Percentiles rank a stretch among this genome's conserved stretches.
phyloP scores from a whole-genome alignment of 306 rosid species.

The Corylus avellana region DNA sequence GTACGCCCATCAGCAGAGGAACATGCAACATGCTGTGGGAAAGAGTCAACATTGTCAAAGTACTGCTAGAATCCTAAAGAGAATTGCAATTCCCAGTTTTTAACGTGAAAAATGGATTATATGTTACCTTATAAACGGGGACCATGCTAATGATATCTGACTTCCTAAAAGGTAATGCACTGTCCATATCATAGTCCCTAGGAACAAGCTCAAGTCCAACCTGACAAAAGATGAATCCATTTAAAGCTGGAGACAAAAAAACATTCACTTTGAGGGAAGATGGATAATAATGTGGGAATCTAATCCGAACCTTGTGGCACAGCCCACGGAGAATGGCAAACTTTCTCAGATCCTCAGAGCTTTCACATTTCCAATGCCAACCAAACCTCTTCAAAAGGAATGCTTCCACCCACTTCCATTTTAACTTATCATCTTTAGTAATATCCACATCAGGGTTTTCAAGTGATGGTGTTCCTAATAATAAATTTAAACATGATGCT shows the following conservation, averaged over 20 bases:
- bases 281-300: background rate
- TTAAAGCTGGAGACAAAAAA: constrained; percentile 19
- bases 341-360: constrained; percentile 70
- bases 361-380: constrained; percentile 78
- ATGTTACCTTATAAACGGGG: constrained; percentile 85
- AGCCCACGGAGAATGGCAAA: constrained; percentile 91
- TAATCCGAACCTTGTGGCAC: constrained; percentile 77
- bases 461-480: constrained; percentile 70
- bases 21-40: constrained; percentile 85
- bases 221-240: constrained; percentile 46
- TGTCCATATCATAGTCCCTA: constrained; percentile 83
- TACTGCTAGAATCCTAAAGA: constrained; percentile 17
- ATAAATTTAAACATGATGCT: constrained; percentile 82
- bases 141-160: constrained; percentile 87
- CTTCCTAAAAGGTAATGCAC: constrained; percentile 68
- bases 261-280: constrained; percentile 4
- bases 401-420: constrained; percentile 91
- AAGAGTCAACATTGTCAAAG: constrained; percentile 26
- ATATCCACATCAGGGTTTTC: constrained; percentile 50
- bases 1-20: constrained; percentile 99
- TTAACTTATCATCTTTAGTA: constrained; percentile 55
- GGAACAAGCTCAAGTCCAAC: constrained; percentile 98
- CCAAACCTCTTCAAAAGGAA: constrained; percentile 85
- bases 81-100: constrained; percentile 2
- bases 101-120: background rate